Evolutionary conservation across 768 basidiomycete genomes (phyloP).

Genomic region (Tubosaeta sp.): DNA sequence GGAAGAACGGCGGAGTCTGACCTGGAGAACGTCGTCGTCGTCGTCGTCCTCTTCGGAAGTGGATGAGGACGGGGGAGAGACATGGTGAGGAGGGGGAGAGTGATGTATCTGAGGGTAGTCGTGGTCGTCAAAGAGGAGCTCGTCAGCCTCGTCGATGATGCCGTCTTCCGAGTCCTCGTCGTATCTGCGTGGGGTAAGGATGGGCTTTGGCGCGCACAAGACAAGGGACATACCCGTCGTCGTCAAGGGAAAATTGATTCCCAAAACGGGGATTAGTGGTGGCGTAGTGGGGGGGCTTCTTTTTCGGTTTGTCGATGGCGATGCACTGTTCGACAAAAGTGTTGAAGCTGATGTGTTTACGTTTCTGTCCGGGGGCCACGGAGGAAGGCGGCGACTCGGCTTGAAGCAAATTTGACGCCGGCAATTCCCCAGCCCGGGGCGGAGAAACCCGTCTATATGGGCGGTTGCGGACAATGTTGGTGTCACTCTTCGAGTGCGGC

Average conservation of each 20-base stretch:
- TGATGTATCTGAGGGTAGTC: slow-evolving; percentile 18
- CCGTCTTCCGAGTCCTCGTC: slow-evolving; percentile 66
- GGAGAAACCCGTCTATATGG: slow-evolving; percentile 63
- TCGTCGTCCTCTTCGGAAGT: slow-evolving; percentile 41
- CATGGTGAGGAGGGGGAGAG: slow-evolving; percentile 19
- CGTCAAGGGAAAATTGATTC: slow-evolving; percentile 35
- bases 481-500: slow-evolving; percentile 84
- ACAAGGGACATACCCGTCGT: slow-evolving; percentile 60
- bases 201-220: not conserved
- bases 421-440: slow-evolving; percentile 45
- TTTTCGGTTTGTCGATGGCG: slow-evolving; percentile 73
- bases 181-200: slow-evolving; percentile 40
- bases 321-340: slow-evolving; percentile 98
- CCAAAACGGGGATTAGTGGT: slow-evolving; percentile 22
- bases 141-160: slow-evolving; percentile 47
- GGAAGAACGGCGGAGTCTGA: slow-evolving; percentile 42
- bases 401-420: slow-evolving; percentile 10
- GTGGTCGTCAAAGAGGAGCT: slow-evolving; percentile 28
- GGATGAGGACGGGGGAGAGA: slow-evolving; percentile 29
- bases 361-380: slow-evolving; percentile 40
- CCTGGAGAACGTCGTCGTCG: slow-evolving; percentile 56
- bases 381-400: slow-evolving; percentile 17
- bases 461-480: slow-evolving; percentile 59
- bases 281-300: slow-evolving; percentile 18
- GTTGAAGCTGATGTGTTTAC: slow-evolving; percentile 94